phyloP scores from a whole-genome alignment of 2,329 filamentous ascomycete genomes.

The Fusarium sp. region DNA sequence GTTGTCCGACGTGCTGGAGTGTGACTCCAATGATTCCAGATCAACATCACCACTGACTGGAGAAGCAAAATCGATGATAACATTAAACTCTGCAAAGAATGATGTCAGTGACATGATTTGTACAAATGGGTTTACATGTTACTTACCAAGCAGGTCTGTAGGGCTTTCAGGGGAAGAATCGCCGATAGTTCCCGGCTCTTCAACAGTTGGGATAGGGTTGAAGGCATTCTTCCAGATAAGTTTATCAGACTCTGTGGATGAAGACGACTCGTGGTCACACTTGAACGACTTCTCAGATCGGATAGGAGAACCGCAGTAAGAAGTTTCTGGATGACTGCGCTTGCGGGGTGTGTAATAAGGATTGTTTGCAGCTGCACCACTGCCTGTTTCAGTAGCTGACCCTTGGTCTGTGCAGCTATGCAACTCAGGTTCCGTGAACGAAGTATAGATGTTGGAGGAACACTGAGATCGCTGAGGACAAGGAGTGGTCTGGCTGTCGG shows the following conservation, averaged over 20 bases:
- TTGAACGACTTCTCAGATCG: slow-evolving; percentile 25
- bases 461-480: slow-evolving; percentile 23
- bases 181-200: slow-evolving; percentile 49
- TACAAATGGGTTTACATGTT: neutral
- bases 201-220: slow-evolving; percentile 49
- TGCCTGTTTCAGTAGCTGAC: slow-evolving; percentile 9
- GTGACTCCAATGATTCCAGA: slow-evolving; percentile 12
- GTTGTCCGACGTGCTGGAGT: slow-evolving; percentile 13
- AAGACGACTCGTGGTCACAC: slow-evolving; percentile 1
- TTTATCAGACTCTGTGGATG: slow-evolving; percentile 11
- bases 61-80: slow-evolving; percentile 28
- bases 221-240: slow-evolving; percentile 38
- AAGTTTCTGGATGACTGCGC: slow-evolving; percentile 22
- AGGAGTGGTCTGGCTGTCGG: slow-evolving; percentile 23
- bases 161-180: slow-evolving; percentile 38
- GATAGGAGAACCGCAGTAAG: slow-evolving; percentile 12
- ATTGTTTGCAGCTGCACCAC: slow-evolving; percentile 42
- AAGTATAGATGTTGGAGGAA: slow-evolving; percentile 18
- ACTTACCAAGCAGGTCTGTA: slow-evolving; percentile 50
- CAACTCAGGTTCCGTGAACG: slow-evolving; percentile 30
- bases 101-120: slow-evolving; percentile 11
- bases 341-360: slow-evolving; percentile 52
- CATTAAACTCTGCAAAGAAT: slow-evolving; percentile 37
- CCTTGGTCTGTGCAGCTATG: slow-evolving; percentile 20
- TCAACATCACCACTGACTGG: slow-evolving; percentile 8